Evolutionary conservation across 1,139 yeast genomes (phyloP).

Genomic region (Hyphopichia fennica): DNA sequence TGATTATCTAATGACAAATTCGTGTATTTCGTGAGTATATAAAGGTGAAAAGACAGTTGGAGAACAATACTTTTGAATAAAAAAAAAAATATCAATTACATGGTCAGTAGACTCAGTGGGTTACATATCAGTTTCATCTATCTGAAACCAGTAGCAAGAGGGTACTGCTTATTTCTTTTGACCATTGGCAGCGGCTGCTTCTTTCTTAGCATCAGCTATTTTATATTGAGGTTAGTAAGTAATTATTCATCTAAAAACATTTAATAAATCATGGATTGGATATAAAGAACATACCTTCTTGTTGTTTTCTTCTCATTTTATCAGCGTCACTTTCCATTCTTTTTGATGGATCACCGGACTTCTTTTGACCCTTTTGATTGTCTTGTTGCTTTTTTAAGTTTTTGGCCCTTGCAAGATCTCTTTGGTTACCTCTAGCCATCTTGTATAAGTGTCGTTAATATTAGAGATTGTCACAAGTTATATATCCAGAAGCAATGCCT

Average conservation of each 20-base stretch:
- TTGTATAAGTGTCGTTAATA: too few species aligned
- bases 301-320: conserved; percentile 83
- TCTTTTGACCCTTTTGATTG: conserved; percentile 56
- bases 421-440: conserved; percentile 98
- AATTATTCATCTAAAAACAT: conserved; percentile 1
- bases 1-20: neutral
- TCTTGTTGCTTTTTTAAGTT: conserved; percentile 77
- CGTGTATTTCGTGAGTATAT: neutral
- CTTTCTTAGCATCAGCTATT: conserved; percentile 63
- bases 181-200: conserved; percentile 38
- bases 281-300: conserved; percentile 57
- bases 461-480: too few species aligned
- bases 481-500: too few species aligned
- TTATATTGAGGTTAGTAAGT: conserved; percentile 2
- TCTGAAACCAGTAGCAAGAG: too few species aligned
- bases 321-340: conserved; percentile 88
- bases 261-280: too few species aligned
- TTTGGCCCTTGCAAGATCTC: conserved; percentile 91
- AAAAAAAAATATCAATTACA: neutral
- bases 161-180: conserved; percentile 17
- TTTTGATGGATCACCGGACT: conserved; percentile 75
- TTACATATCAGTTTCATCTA: too few species aligned
- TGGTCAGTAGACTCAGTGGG: too few species aligned
- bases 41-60: neutral
- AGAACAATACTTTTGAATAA: neutral